phyloP scores from a whole-genome alignment of 1,139 yeast genomes.

The Taphrina confusa region DNA sequence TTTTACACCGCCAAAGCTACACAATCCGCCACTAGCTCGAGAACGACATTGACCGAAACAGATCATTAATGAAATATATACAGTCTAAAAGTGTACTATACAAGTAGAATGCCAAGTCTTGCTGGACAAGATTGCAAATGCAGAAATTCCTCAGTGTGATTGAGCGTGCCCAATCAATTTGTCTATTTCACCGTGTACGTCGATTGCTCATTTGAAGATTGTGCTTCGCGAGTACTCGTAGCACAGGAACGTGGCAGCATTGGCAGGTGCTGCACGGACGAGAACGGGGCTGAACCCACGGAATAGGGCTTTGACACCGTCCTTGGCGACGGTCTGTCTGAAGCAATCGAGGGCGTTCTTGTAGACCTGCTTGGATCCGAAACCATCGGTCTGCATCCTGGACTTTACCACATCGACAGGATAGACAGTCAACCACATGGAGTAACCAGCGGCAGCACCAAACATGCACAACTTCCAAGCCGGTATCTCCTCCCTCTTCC shows the following conservation, averaged over 20 bases:
- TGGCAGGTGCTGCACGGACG: constrained; percentile 89
- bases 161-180: too few relatives aligned
- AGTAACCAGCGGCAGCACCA: constrained; percentile 74
- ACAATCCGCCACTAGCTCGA: constrained; percentile 5
- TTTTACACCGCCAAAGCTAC: constrained; percentile 5
- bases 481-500: constrained; percentile 56
- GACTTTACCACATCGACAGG: constrained; percentile 69
- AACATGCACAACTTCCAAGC: constrained; percentile 62
- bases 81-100: constrained; percentile 8
- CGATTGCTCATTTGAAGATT: constrained; percentile 7
- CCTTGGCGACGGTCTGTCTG: constrained; percentile 50
- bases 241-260: constrained; percentile 91
- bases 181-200: not conserved
- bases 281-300: constrained; percentile 70
- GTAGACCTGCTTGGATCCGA: constrained; percentile 54
- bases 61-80: not conserved
- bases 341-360: constrained; percentile 56
- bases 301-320: constrained; percentile 67
- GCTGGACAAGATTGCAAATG: too few relatives aligned
- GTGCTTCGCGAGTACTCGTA: constrained; percentile 59
- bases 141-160: too few relatives aligned
- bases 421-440: constrained; percentile 69
- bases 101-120: too few relatives aligned
- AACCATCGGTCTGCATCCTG: constrained; percentile 66
- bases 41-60: constrained; percentile 1